Evolutionary conservation across 129 eudicot species (phyloP).

Genomic region (Artemisia tridentata): DNA sequence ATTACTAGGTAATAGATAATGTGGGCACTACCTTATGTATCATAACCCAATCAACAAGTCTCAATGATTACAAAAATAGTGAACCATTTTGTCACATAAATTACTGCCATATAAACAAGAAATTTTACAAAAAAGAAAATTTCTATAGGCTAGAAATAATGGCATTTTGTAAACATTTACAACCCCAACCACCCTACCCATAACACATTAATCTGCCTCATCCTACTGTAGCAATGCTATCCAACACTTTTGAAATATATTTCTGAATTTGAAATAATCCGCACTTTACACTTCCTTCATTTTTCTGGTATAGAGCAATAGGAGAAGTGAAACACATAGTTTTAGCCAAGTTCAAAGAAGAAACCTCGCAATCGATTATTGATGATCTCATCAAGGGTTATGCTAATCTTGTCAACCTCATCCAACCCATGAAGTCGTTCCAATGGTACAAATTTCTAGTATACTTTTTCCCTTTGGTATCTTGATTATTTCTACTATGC

Average conservation of each 20-base stretch:
- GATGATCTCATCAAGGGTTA: neutral
- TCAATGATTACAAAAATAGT: too few relatives aligned
- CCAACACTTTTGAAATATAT: neutral
- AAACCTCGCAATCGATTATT: neutral
- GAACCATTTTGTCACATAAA: too few relatives aligned
- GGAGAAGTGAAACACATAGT: constrained; percentile 1
- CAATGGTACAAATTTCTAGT: too few relatives aligned
- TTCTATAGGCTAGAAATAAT: too few relatives aligned
- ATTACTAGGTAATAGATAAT: too few relatives aligned
- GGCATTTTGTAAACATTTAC: neutral
- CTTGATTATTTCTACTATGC: too few relatives aligned
- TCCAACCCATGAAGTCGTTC: neutral
- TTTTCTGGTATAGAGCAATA: neutral
- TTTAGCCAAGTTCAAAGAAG: neutral
- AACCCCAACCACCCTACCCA: neutral
- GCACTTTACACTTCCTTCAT: neutral
- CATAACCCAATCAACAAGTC: too few relatives aligned
- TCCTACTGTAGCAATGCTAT: neutral
- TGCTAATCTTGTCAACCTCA: neutral
- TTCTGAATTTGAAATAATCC: neutral
- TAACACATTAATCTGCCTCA: neutral
- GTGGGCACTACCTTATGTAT: too few relatives aligned
- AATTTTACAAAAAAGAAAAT: too few relatives aligned
- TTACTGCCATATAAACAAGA: too few relatives aligned
- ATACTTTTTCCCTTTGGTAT: too few relatives aligned